A percentile compares a stretch with the other conserved stretches of the same genome.
Evolutionary conservation across 345 rosid species (phyloP).

Genomic region (Gossypium rotundifolium): DNA sequence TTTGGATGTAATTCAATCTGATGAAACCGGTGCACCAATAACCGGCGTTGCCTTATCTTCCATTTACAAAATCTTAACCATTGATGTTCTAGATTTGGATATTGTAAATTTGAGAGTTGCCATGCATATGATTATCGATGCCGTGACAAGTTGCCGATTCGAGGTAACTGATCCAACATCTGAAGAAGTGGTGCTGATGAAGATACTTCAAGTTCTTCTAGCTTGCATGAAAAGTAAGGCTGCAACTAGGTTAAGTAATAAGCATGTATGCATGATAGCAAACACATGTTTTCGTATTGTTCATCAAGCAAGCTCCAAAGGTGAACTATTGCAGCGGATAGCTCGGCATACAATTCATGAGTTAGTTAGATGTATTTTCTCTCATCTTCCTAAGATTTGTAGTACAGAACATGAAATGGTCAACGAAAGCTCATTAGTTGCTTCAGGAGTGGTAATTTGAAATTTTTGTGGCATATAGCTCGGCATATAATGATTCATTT

Average conservation of each 20-base stretch:
- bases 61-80: conserved; percentile 62
- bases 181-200: conserved; percentile 74
- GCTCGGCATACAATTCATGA: conserved; percentile 78
- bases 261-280: conserved; percentile 59
- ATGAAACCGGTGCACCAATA: conserved; percentile 76
- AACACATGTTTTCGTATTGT: conserved; percentile 71
- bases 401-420: conserved; percentile 14
- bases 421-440: conserved; percentile 17
- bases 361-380: conserved; percentile 62
- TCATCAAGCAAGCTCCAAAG: conserved; percentile 63
- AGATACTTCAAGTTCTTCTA: conserved; percentile 75
- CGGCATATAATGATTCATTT: not conserved
- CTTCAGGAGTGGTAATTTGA: conserved; percentile 31
- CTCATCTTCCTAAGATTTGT: conserved; percentile 46
- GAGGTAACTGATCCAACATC: conserved; percentile 75
- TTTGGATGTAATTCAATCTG: conserved; percentile 64
- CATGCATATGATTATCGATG: conserved; percentile 60
- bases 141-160: conserved; percentile 62
- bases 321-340: conserved; percentile 70
- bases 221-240: conserved; percentile 78
- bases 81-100: conserved; percentile 50
- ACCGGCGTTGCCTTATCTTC: conserved; percentile 78
- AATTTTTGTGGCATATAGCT: not conserved
- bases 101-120: conserved; percentile 57
- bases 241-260: conserved; percentile 54